phyloP scores from a whole-genome alignment of 441 rosid species.

The Pelargonium australe region DNA sequence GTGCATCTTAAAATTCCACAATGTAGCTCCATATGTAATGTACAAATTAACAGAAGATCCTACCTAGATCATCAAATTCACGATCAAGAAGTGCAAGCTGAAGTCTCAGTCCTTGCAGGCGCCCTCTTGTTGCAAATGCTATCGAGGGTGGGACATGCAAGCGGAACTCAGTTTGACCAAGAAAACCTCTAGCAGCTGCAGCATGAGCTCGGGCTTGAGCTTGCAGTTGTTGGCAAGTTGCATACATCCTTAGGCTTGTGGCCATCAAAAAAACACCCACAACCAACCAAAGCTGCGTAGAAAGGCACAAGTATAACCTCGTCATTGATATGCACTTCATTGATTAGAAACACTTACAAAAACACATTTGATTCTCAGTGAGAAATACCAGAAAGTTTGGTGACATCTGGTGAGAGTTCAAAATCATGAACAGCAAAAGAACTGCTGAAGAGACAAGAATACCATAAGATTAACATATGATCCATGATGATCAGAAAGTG shows the following conservation, averaged over 20 bases:
- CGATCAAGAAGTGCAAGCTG: slow-evolving; percentile 45
- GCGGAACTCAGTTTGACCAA: slow-evolving; percentile 41
- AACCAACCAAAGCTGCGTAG: slow-evolving; percentile 41
- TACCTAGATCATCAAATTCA: slow-evolving; percentile 48
- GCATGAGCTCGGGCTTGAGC: slow-evolving; percentile 47
- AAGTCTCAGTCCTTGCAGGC: slow-evolving; percentile 41
- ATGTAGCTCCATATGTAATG: too few species aligned
- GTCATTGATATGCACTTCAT: slow-evolving; percentile 4
- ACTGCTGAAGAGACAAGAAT: slow-evolving; percentile 30
- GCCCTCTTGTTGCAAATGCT: slow-evolving; percentile 44
- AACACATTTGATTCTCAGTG: slow-evolving; percentile 9
- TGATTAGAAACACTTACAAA: slow-evolving; percentile 9
- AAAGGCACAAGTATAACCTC: slow-evolving; percentile 8
- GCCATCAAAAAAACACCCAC: slow-evolving; percentile 43
- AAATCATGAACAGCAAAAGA: slow-evolving; percentile 44
- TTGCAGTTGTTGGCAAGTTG: slow-evolving; percentile 49
- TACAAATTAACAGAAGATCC: slow-evolving; percentile 6
- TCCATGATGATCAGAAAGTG: slow-evolving; percentile 1
- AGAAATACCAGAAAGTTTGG: slow-evolving; percentile 40
- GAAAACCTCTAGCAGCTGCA: slow-evolving; percentile 42
- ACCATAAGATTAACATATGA: slow-evolving; percentile 9
- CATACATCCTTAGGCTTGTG: slow-evolving; percentile 45
- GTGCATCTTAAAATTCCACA: not conserved
- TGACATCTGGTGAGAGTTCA: slow-evolving; percentile 46
- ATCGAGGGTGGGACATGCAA: slow-evolving; percentile 42